Base-by-base conservation (phyloP, 2,329 filamentous ascomycete genomes). In the Ustulina deusta region DNA sequence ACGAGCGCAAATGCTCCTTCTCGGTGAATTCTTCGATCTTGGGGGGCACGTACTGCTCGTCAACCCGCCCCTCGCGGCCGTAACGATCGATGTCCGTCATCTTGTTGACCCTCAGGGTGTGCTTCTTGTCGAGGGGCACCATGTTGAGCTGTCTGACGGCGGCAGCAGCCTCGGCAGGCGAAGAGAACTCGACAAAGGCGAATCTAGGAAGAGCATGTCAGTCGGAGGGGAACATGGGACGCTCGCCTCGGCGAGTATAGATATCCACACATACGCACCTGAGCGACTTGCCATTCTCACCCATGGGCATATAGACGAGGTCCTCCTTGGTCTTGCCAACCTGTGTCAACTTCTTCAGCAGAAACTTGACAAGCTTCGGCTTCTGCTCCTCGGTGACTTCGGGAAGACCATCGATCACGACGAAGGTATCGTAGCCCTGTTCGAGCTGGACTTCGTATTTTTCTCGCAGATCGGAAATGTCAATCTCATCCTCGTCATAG, bases 81-180 rank as follows among this genome's bases (percentile, higher is more conserved):
- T 93, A 99, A 74, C 96, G 92, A 80, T 99, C 96, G 77, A 99
- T 94, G 79, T 99, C 96, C 76, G 94, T 97, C 76, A 99, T 87
- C 84, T 99, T 99, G 89, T 99, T 99, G 75, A 99, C 94, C 71
- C 91, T 88, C 75, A 99, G 89, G 60, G 89, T 97, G 86, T 99
- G 94, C 84, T 91, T 97, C 88, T 97, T 98, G 85, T 99, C 96
- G 77, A 99, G 91, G 51, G 95, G 89, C 6, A 92, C 90, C 76
- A 89, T 89, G 81, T 99, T 90, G 67, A 99, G 91, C 76, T 92
- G 89, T 81, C 97, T 94, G 75, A 94, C 93, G 64, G 95, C 96
- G 61, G 93, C 93, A 64, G 93, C 87, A 32, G 96, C 96, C 84
- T 98, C 94, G 78, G 91, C 93, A 65, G 96, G 87, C 13, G 94